Conservation (phyloP, 1,284 basidiomycete species). For the Boletus semigastroideus region DNA sequence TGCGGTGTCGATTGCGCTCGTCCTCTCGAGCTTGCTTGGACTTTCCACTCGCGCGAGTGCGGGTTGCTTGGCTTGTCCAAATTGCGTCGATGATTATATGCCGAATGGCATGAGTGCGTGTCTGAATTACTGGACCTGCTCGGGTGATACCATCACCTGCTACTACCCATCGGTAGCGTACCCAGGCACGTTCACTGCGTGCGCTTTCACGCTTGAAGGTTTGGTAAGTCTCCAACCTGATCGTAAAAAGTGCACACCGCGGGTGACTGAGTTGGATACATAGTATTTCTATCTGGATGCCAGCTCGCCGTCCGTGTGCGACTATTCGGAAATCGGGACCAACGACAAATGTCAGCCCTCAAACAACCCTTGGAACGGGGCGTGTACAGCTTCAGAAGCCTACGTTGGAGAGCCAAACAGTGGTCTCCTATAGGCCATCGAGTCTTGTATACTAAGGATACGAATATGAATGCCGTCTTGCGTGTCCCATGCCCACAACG, state of each 20-base stretch:
- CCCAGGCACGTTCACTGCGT: constrained; percentile 14
- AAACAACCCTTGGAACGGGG: constrained; percentile 20
- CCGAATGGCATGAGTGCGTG: constrained; percentile 4
- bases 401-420: constrained; percentile 20
- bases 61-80: background rate
- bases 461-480: too few relatives aligned
- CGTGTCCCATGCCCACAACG: too few relatives aligned
- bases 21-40: constrained; percentile 9
- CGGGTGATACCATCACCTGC: constrained; percentile 12
- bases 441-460: too few relatives aligned
- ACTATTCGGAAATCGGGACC: constrained; percentile 4
- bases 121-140: constrained; percentile 16
- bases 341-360: constrained; percentile 7
- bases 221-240: background rate
- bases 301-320: constrained; percentile 7
- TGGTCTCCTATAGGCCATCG: background rate
- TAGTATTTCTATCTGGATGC: background rate
- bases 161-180: constrained; percentile 16
- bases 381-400: constrained; percentile 15
- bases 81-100: constrained; percentile 10
- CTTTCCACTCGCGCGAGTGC: constrained; percentile 9
- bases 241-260: background rate
- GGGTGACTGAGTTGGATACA: background rate
- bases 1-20: background rate
- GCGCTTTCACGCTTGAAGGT: constrained; percentile 1